Percentiles rank a stretch among this genome's conserved stretches.
Evolutionary conservation across 2,329 filamentous ascomycete genomes (phyloP).

Genomic region (Domatiomyces globalis): DNA sequence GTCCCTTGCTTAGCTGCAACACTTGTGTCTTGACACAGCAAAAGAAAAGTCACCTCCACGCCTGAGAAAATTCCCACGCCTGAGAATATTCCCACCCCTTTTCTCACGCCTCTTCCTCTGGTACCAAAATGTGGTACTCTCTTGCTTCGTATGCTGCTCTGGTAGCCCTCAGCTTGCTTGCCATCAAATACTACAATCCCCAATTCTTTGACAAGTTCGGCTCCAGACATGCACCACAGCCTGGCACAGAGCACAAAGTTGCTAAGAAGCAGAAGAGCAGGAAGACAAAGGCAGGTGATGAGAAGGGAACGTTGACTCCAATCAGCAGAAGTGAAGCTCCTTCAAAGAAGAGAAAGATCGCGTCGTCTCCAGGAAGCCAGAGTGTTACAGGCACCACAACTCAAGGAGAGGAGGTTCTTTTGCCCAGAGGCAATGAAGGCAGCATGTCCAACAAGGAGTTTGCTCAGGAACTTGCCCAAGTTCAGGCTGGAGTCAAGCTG

Average conservation of each 20-base stretch:
- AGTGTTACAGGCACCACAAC: constrained; percentile 21
- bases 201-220: constrained; percentile 10
- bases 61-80: background rate
- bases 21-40: background rate
- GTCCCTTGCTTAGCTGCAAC: constrained; percentile 11
- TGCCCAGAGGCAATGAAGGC: constrained; percentile 37
- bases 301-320: constrained; percentile 4
- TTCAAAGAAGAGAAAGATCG: constrained; percentile 29
- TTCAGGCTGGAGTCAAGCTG: constrained; percentile 55
- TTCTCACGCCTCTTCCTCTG: background rate
- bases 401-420: constrained; percentile 15
- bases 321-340: constrained; percentile 9
- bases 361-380: constrained; percentile 20
- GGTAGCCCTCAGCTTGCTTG: constrained; percentile 7
- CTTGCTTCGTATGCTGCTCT: constrained; percentile 11
- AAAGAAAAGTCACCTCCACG: background rate
- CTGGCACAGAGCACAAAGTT: background rate
- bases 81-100: background rate
- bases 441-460: constrained; percentile 60
- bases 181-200: constrained; percentile 13
- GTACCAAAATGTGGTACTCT: constrained; percentile 11
- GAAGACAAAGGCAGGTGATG: background rate
- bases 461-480: constrained; percentile 55
- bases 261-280: background rate
- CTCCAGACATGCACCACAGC: background rate